Percentiles rank a stretch among this genome's conserved stretches.
These are phyloP conservation scores for Aspergillus ibericus DNA, from an alignment of 2,329 filamentous ascomycete species.

Conservation along the genomic window DNA sequence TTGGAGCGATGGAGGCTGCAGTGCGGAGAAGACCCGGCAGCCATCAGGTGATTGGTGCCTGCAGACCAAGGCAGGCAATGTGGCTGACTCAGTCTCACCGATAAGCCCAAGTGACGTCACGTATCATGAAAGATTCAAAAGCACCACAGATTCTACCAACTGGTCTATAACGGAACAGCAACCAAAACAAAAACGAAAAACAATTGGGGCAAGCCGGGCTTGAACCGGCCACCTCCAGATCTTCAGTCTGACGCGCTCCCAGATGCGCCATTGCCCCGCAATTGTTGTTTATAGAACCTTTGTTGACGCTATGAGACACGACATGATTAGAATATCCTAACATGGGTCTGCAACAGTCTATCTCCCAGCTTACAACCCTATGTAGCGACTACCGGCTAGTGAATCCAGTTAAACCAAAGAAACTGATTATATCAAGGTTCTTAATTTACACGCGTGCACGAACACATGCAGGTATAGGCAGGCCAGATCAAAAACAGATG, in stretches of 20 bases:
- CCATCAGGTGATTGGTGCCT: conserved; percentile 20
- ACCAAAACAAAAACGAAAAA: not conserved
- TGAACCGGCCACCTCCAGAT: not conserved
- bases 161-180: not conserved
- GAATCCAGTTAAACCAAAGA: not conserved
- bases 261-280: not conserved
- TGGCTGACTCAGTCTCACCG: conserved; percentile 10
- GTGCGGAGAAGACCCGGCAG: conserved; percentile 21
- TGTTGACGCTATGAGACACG: not conserved
- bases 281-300: not conserved
- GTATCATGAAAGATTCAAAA: not conserved
- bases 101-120: conserved; percentile 12
- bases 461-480: conserved; percentile 31
- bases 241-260: not conserved
- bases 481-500: conserved; percentile 15
- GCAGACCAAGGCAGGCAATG: not conserved
- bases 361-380: too few relatives aligned
- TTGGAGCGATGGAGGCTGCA: conserved; percentile 8
- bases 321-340: not conserved
- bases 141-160: not conserved
- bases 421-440: conserved; percentile 15
- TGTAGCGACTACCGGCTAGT: too few relatives aligned
- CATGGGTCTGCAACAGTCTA: too few relatives aligned
- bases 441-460: conserved; percentile 26
- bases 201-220: not conserved